A percentile compares a stretch with the other conserved stretches of the same genome.
phyloP scores from a whole-genome alignment of 176 grass and related monocot genomes.

The Metroxylon sagu region DNA sequence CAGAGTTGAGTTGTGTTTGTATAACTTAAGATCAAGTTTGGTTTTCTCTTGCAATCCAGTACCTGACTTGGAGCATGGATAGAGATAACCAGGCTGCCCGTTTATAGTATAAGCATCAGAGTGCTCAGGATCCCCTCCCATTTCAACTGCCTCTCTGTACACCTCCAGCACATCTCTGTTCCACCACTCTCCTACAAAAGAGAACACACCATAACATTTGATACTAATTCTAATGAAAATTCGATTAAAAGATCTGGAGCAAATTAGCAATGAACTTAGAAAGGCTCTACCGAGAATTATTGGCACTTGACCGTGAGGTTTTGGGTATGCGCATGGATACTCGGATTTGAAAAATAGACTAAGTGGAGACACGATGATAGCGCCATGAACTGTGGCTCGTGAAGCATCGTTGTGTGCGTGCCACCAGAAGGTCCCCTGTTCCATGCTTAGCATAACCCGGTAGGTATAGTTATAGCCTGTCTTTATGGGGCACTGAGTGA shows the following conservation, averaged over 20 bases:
- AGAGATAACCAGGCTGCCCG: constrained; percentile 33
- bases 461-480: constrained; percentile 11
- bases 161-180: constrained; percentile 20
- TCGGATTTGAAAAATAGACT: not conserved
- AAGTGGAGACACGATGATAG: constrained; percentile 16
- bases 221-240: too few relatives aligned
- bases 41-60: not conserved
- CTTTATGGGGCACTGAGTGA: constrained; percentile 31
- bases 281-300: constrained; percentile 26
- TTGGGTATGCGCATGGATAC: constrained; percentile 13
- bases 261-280: too few relatives aligned
- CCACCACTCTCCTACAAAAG: constrained; percentile 33
- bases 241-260: too few relatives aligned
- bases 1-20: too few relatives aligned
- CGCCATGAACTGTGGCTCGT: constrained; percentile 22
- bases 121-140: constrained; percentile 1
- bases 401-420: constrained; percentile 27
- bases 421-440: constrained; percentile 43
- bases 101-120: constrained; percentile 35
- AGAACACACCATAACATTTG: too few relatives aligned
- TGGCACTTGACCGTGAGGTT: constrained; percentile 6
- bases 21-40: too few relatives aligned
- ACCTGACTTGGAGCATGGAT: constrained; percentile 23
- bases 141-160: constrained; percentile 7
- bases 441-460: constrained; percentile 18